Evolutionary conservation across 2,329 filamentous ascomycete species (phyloP).

Genomic region (Colletotrichum liriopes): DNA sequence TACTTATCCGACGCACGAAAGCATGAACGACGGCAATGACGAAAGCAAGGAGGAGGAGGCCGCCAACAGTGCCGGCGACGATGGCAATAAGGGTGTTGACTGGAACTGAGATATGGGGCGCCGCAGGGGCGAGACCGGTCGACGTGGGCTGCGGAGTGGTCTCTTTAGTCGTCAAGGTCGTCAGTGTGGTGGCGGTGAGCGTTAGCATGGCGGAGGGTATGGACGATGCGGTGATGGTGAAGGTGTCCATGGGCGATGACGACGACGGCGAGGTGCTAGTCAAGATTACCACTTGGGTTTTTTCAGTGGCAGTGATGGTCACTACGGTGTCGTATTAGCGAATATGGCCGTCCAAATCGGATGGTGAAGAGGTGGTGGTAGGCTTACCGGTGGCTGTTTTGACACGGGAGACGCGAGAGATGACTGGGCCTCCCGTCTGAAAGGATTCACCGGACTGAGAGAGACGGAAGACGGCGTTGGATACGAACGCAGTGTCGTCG

Average conservation of each 20-base stretch:
- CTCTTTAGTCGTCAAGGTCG: not conserved
- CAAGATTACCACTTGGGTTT: not conserved
- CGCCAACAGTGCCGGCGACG: not conserved
- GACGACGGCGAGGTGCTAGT: not conserved
- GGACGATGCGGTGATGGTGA: not conserved
- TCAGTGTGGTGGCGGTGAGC: not conserved
- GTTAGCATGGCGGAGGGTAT: not conserved
- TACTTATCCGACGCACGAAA: slow-evolving; percentile 10
- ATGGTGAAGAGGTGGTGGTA: not conserved
- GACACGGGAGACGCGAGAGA: slow-evolving; percentile 6
- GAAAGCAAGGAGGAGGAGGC: not conserved
- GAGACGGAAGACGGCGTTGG: not conserved
- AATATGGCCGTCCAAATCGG: not conserved
- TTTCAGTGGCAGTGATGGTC: not conserved
- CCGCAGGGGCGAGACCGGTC: not conserved
- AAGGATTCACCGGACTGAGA: not conserved
- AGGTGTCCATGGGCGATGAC: no score
- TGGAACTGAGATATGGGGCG: not conserved
- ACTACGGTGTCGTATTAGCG: not conserved
- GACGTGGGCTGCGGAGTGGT: not conserved
- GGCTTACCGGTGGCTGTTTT: slow-evolving; percentile 17
- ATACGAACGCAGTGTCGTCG: not conserved
- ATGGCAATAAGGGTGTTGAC: slow-evolving; percentile 8
- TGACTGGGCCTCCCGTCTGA: slow-evolving; percentile 3
- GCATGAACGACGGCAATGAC: slow-evolving; percentile 1